Evolutionary conservation across 2,329 filamentous ascomycete species (phyloP).

Genomic region (Magnaporthiopsis incrustans): DNA sequence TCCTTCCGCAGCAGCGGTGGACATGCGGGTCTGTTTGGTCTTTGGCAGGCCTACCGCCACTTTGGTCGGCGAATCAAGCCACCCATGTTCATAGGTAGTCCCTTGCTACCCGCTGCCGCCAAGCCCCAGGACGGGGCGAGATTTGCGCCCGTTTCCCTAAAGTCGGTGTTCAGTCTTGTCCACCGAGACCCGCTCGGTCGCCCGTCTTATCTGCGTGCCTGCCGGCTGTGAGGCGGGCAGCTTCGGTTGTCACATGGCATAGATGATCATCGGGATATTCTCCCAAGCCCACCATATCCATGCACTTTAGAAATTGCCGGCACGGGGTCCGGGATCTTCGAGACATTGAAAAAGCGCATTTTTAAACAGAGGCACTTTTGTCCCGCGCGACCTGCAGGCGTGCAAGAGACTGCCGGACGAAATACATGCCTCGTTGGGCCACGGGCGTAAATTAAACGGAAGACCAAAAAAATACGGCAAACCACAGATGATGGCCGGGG

Average conservation of each 20-base stretch:
- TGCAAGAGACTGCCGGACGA: neutral
- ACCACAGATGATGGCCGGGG: neutral
- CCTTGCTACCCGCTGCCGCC: no score
- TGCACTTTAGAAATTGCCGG: neutral
- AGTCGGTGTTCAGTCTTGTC: neutral
- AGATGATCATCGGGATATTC: neutral
- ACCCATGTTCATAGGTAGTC: neutral
- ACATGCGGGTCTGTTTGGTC: neutral
- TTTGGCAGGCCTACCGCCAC: neutral
- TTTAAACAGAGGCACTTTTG: neutral
- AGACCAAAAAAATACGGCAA: neutral
- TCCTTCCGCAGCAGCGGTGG: neutral
- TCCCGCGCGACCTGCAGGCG: neutral
- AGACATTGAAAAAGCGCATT: neutral
- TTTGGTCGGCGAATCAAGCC: neutral
- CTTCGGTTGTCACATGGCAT: neutral
- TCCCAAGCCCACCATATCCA: neutral
- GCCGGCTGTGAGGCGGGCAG: neutral
- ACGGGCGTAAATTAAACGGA: neutral
- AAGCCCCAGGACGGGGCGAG: no score
- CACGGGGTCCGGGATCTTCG: neutral
- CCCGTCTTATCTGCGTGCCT: neutral
- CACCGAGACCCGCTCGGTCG: neutral
- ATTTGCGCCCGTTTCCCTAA: no score
- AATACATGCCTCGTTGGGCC: neutral